Evolutionary conservation across 2,329 filamentous ascomycete genomes (phyloP), one percentile per base, ranked within the genome.

Genomic region (Cercospora citrullina): DNA sequence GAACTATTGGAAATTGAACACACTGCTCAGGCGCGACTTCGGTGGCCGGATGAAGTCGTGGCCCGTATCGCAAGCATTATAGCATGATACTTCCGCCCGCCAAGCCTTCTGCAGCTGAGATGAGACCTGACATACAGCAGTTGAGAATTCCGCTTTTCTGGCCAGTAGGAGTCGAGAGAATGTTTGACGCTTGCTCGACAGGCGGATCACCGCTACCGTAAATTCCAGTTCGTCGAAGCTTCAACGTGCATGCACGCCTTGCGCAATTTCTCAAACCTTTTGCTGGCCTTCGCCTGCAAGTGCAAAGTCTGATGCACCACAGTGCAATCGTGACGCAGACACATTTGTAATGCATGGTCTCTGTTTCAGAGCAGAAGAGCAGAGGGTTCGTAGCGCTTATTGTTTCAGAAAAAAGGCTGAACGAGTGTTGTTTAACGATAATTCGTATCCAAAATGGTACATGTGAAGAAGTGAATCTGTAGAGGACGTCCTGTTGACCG

Each of bases 231-330:
- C 48, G 62, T 58, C 14, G 62, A 45, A 57, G 33, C 51, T 53
- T n/a, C 18, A 42, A 30, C 26, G 57, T 10, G 21, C 28, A 64
- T 68, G 67, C 67, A 66, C 60, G 42, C 55, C 62, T 68, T 68
- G 67, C 67, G 67, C 67, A 63, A 68, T 68, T 12, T 26, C 30
- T 51, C 33, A 59, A 55, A 68, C 65, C 60, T 55, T 67, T 67
- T 26, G 51, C 55, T 60, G 28, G 30, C 60, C 23, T n/a, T 57
- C 31, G 16, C 23, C 18, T 42, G 36, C 42, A 68, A 68, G 66
- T 61, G 62, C 4, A 59, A 68, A 68, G 62, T 68, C 66, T 68
- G 60, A 53, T 42, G 39, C 42, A 36, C 64, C 66, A 57, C 64
- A 64, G 65, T 26, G 60, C 48, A 30, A 57, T 60, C 39, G 31